Evolutionary conservation across 1,139 yeast species (phyloP).

Genomic region (Scheffersomyces insectosa): DNA sequence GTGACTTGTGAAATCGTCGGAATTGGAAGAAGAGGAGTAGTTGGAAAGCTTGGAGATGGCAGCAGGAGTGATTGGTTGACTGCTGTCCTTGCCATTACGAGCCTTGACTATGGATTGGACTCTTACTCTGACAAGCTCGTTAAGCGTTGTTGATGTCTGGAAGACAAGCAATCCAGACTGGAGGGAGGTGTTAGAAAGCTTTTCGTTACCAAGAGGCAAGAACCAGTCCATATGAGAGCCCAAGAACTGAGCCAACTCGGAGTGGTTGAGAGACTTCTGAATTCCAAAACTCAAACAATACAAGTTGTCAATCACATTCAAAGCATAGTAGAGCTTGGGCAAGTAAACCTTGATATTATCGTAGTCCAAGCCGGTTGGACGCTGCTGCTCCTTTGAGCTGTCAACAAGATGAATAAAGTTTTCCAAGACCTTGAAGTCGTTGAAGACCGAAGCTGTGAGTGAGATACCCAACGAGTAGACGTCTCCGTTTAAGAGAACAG

Average conservation of each 20-base stretch:
- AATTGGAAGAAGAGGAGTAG: conserved; percentile 8
- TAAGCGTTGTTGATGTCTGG: conserved; percentile 8
- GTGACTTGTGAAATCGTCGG: conserved; percentile 11
- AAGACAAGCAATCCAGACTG: conserved; percentile 2
- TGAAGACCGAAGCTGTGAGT: conserved; percentile 54
- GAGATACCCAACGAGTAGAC: conserved; percentile 57
- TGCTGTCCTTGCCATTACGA: conserved; percentile 1
- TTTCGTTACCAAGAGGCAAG: conserved; percentile 4
- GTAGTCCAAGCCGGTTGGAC: conserved; percentile 16
- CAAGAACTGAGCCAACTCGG: conserved; percentile 18
- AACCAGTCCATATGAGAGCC: conserved; percentile 14
- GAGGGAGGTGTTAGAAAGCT: not conserved
- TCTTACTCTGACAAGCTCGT: conserved; percentile 22
- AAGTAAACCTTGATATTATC: conserved; percentile 44
- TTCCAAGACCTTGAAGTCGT: conserved; percentile 57
- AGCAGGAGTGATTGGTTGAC: not conserved
- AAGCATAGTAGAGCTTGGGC: conserved; percentile 50
- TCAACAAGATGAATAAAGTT: conserved; percentile 25
- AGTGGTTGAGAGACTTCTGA: conserved; percentile 35
- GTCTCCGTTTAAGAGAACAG: conserved; percentile 58
- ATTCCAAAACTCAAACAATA: conserved; percentile 60
- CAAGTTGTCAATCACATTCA: conserved; percentile 54
- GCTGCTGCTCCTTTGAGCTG: conserved; percentile 13
- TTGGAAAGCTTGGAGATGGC: conserved; percentile 2
- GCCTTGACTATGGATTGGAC: conserved; percentile 13